Base-by-base conservation (phyloP, 495 filamentous ascomycete species). In the Trichoderma parareesei region DNA sequence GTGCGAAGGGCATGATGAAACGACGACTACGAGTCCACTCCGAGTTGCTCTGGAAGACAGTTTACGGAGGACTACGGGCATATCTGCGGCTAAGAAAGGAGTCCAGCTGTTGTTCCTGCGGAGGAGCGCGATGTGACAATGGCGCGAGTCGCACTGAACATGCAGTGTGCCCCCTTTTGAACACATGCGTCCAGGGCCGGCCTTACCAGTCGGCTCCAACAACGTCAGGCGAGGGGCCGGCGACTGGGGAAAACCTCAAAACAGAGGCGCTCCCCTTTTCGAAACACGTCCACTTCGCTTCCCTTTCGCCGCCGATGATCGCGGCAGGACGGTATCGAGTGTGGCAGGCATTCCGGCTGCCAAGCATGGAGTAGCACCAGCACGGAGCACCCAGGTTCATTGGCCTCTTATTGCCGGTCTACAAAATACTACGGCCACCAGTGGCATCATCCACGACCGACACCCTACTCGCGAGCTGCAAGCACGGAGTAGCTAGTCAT, bases 131-230 rank as follows among this genome's bases (percentile, higher is more conserved):
- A 57, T 57, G 53, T 27, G 53, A 27, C 14, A 20, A 57, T 35
- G 53, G 53, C 10, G 53, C 33, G 53, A 27, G 20, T 37, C 53
- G 33, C 53, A 27, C 37, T 14, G 53, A 16, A 48, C 11, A 37
- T 57, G 18, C 53, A 57, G 53, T 57, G 53, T 27, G 53, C 53
- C 53, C 53, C 53, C 53, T 57, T 27, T 27, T 57, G 11, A 57
- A 27, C 8, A 10, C 53, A 35, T 35, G 27, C 11, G 20, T 33
- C 53, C 7, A 27, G 53, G 9, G 37, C 53, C 37, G 9, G 37
- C 53, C 37, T 0, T 55, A 13, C 18, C 46, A 20, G 20, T 18
- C 46, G 37, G 20, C 20, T 37, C 53, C 37, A 57, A 6, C 20
- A 33, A 35, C 27, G 53, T 35, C 53, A 37, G 53, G 33, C 53